Percentiles rank a stretch among this genome's conserved stretches.
Evolutionary conservation across 2,329 filamentous ascomycete species (phyloP).

Genomic region (Fusarium miscanthi): DNA sequence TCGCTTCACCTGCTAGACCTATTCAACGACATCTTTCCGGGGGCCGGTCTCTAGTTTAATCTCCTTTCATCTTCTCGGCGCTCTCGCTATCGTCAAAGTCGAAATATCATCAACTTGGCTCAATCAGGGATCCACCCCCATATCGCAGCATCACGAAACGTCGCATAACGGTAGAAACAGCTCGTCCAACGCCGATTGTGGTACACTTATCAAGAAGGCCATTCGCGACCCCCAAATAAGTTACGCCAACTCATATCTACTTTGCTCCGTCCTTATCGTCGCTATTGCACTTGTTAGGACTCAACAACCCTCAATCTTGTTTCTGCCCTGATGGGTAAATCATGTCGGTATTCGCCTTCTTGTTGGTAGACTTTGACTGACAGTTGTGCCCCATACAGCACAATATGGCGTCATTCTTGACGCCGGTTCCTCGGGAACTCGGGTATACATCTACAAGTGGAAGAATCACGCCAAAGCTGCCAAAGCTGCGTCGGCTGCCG

Average conservation of each 20-base stretch:
- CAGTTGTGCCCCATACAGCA: slow-evolving; percentile 52
- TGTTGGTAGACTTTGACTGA: slow-evolving; percentile 23
- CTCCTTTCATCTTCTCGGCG: background rate
- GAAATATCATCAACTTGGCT: slow-evolving; percentile 15
- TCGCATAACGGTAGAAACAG: slow-evolving; percentile 12
- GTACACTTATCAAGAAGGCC: background rate
- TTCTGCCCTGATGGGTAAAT: slow-evolving; percentile 50
- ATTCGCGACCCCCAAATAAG: background rate
- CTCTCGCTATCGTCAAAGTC: slow-evolving; percentile 9
- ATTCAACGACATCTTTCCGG: slow-evolving; percentile 1
- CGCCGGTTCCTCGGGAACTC: slow-evolving; percentile 96
- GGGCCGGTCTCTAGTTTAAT: slow-evolving; percentile 12
- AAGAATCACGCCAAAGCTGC: slow-evolving; percentile 75
- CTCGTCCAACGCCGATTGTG: background rate
- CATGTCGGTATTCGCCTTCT: slow-evolving; percentile 47
- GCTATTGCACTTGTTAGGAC: background rate
- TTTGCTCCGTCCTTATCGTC: background rate
- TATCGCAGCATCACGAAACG: slow-evolving; percentile 23
- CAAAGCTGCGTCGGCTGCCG: slow-evolving; percentile 59
- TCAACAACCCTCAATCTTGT: background rate
- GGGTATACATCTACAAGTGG: slow-evolving; percentile 95
- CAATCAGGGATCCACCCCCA: slow-evolving; percentile 14
- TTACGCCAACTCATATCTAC: background rate
- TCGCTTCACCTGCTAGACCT: slow-evolving; percentile 32
- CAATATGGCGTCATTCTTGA: slow-evolving; percentile 96